phyloP scores from a whole-genome alignment of 257 asterid species.

The Fraxinus excelsior region DNA sequence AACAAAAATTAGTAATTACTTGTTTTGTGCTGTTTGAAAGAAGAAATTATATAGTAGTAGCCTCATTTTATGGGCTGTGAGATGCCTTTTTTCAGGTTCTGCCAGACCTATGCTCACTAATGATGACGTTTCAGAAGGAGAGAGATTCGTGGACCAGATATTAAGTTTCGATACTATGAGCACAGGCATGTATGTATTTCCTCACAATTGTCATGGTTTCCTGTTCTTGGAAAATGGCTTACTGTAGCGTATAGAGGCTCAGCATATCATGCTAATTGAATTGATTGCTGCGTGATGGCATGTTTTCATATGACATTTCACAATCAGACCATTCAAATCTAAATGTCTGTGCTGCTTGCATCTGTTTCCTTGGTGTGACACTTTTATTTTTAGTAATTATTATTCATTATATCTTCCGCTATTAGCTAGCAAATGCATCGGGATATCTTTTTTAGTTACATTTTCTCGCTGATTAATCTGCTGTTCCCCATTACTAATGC shows the following conservation, averaged over 20 bases:
- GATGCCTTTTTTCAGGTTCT: conserved; percentile 63
- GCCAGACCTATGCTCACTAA: conserved; percentile 83
- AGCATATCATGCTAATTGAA: conserved; percentile 11
- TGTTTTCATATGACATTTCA: not conserved
- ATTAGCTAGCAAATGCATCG: not conserved
- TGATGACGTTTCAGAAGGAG: conserved; percentile 76
- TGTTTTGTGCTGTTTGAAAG: not conserved
- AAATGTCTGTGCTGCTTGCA: conserved; percentile 1
- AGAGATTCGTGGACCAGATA: conserved; percentile 58
- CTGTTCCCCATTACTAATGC: not conserved
- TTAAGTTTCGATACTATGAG: conserved; percentile 42
- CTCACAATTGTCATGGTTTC: conserved; percentile 3
- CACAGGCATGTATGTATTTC: conserved; percentile 74
- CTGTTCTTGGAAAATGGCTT: conserved; percentile 11
- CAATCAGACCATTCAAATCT: not conserved
- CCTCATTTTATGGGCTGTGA: conserved; percentile 22
- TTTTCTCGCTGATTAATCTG: not conserved
- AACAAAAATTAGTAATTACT: not conserved
- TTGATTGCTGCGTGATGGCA: not conserved
- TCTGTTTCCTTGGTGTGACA: not conserved
- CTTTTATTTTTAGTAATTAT: conserved; percentile 2
- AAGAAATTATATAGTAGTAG: not conserved
- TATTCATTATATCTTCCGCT: conserved; percentile 3
- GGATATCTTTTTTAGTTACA: not conserved
- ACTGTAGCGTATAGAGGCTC: not conserved